phyloP scores from a whole-genome alignment of 148 eudicot species.

The Pharnaceum exiguum region DNA sequence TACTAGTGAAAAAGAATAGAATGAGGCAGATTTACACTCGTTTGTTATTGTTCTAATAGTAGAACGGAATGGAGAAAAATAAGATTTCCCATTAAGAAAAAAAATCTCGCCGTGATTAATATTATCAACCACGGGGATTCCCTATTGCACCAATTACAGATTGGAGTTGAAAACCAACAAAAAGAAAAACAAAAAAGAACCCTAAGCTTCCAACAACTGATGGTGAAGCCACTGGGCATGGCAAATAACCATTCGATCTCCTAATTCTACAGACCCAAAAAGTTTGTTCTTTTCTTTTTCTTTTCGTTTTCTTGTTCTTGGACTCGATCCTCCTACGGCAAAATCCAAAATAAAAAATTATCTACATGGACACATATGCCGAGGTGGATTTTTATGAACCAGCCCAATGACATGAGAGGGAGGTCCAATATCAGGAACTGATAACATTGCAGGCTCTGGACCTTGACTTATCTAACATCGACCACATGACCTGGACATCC shows the following conservation, averaged over 20 bases:
- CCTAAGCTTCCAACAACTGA: conserved; percentile 4
- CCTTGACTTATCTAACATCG: conserved; percentile 75
- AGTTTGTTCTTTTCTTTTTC: background rate
- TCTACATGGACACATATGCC: conserved; percentile 24
- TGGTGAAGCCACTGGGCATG: conserved; percentile 26
- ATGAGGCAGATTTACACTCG: no score
- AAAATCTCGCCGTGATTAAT: conserved; percentile 55
- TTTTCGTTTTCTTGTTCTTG: background rate
- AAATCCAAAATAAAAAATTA: conserved; percentile 18
- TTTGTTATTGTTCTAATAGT: no score
- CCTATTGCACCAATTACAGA: conserved; percentile 19
- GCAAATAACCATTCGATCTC: conserved; percentile 30
- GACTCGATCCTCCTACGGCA: conserved; percentile 11
- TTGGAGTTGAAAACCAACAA: background rate
- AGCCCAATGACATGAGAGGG: background rate
- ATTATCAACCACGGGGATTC: conserved; percentile 42
- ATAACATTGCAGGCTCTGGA: conserved; percentile 31
- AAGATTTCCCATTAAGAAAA: conserved; percentile 7
- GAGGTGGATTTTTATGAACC: conserved; percentile 2
- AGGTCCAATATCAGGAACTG: conserved; percentile 22
- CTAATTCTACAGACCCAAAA: background rate
- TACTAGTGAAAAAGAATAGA: no score
- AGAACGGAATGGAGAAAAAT: no score
- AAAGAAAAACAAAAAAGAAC: background rate
- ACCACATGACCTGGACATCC: conserved; percentile 94